Evolutionary conservation across 768 basidiomycete genomes (phyloP).

Genomic region (Suillus spraguei): DNA sequence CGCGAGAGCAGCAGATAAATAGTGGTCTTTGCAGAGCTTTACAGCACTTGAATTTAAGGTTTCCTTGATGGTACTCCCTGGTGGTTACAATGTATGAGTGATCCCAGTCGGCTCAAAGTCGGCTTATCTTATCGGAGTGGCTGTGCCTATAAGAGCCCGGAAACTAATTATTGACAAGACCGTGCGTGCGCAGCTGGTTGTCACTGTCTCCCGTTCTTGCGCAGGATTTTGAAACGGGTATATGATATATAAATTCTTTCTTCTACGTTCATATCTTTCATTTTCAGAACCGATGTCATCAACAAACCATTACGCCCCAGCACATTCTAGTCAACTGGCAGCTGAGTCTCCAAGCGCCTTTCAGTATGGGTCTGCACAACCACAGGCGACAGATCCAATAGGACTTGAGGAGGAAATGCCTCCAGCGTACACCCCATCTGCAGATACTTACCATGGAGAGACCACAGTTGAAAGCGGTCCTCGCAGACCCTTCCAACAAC

Average conservation of each 20-base stretch:
- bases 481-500: slow-evolving; percentile 57
- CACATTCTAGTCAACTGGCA: neutral
- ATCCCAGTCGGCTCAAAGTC: too few relatives aligned
- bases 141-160: neutral
- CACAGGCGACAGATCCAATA: neutral
- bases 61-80: neutral
- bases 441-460: slow-evolving; percentile 60
- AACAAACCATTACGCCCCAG: neutral
- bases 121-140: neutral
- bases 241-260: neutral
- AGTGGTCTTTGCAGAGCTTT: neutral
- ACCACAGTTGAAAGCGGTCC: slow-evolving; percentile 66
- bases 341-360: neutral
- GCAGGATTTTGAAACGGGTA: neutral
- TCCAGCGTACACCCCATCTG: slow-evolving; percentile 69
- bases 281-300: slow-evolving; percentile 1
- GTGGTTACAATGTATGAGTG: neutral
- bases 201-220: neutral
- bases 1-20: too few relatives aligned
- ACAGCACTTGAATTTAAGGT: too few relatives aligned
- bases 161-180: neutral
- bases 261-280: neutral
- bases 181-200: neutral
- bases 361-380: neutral
- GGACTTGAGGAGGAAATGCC: slow-evolving; percentile 55